These are phyloP conservation scores for Debaryomyces coudertii DNA, from an alignment of 1,139 yeast species.

Conservation along the genomic window DNA sequence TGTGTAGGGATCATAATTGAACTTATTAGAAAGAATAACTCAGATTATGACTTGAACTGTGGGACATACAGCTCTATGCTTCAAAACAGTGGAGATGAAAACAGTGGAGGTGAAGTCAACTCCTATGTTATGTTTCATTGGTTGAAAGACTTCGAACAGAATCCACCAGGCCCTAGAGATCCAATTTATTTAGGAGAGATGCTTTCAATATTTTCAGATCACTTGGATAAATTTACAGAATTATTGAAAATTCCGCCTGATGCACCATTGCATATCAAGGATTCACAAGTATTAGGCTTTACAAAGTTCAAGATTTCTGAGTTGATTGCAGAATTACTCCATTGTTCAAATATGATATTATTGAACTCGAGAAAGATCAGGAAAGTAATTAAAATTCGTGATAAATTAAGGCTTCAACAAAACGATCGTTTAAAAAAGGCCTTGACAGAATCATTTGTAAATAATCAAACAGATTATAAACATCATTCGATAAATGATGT, in stretches of 20 bases:
- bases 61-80: constrained; percentile 43
- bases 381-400: constrained; percentile 39
- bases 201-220: constrained; percentile 44
- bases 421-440: constrained; percentile 36
- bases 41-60: constrained; percentile 51
- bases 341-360: constrained; percentile 53
- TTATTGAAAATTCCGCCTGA: constrained; percentile 33
- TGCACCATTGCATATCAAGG: constrained; percentile 25
- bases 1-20: constrained; percentile 53
- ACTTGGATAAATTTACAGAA: constrained; percentile 34
- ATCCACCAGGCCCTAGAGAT: constrained; percentile 51
- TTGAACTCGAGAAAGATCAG: constrained; percentile 45
- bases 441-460: constrained; percentile 28
- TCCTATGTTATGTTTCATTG: constrained; percentile 50
- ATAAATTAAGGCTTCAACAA: constrained; percentile 38
- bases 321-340: constrained; percentile 49
- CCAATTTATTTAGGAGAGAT: constrained; percentile 51
- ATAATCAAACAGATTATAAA: constrained; percentile 14
- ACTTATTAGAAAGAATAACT: constrained; percentile 49
- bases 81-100: constrained; percentile 27
- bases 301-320: constrained; percentile 49
- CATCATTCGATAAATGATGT: constrained; percentile 26
- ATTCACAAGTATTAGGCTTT: constrained; percentile 36
- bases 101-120: constrained; percentile 43
- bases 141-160: constrained; percentile 52